Conservation (phyloP, 1,139 yeast species). For the Sugiyamaella novakii region DNA sequence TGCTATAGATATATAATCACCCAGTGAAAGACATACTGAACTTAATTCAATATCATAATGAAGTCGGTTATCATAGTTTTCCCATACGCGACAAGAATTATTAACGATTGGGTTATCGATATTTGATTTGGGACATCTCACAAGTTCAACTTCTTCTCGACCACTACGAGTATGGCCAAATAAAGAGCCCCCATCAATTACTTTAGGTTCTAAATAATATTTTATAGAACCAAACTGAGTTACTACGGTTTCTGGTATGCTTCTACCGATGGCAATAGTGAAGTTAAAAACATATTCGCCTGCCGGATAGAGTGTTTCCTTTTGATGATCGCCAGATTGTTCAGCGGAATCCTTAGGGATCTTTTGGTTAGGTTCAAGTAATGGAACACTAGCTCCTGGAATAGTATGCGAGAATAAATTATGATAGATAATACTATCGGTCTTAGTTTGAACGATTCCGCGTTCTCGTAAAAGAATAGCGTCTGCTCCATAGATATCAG, state of each 20-base stretch:
- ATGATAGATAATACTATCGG: constrained; percentile 3
- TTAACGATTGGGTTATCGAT: constrained; percentile 77
- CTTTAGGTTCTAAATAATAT: constrained; percentile 39
- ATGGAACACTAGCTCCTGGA: constrained; percentile 15
- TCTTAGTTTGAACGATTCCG: not conserved
- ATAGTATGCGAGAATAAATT: constrained; percentile 2
- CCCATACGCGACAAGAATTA: constrained; percentile 5
- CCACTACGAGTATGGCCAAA: constrained; percentile 39
- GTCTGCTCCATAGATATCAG: constrained; percentile 42
- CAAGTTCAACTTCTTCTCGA: constrained; percentile 46
- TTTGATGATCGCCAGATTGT: constrained; percentile 25
- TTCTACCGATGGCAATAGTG: constrained; percentile 69
- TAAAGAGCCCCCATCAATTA: constrained; percentile 38
- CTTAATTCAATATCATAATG: constrained; percentile 10
- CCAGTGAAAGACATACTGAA: constrained; percentile 3
- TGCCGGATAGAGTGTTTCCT: constrained; percentile 50
- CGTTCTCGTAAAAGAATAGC: constrained; percentile 33
- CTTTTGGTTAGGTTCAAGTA: constrained; percentile 23
- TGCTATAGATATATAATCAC: constrained; percentile 5
- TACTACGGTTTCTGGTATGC: constrained; percentile 68
- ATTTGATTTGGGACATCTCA: constrained; percentile 76
- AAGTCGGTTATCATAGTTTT: not conserved
- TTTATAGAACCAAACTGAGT: constrained; percentile 49
- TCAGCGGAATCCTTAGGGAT: constrained; percentile 23
- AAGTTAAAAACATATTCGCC: constrained; percentile 80